phyloP scores from a whole-genome alignment of 2,329 filamentous ascomycete species.

The Cordyceps fumosorosea region DNA sequence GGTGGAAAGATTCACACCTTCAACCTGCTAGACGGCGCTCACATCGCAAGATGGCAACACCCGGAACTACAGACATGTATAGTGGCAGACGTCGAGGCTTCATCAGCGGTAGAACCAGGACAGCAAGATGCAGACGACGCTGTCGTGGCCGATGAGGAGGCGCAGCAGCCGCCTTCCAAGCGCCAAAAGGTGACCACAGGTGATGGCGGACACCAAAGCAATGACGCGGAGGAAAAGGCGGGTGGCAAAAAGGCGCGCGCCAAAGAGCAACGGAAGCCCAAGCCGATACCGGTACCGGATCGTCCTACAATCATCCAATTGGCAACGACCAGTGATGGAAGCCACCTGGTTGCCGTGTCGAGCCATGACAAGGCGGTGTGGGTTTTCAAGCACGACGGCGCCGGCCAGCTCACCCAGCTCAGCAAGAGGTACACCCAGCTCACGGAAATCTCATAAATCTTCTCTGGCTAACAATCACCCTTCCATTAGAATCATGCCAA shows the following conservation, averaged over 20 bases:
- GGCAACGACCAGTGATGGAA: conserved; percentile 54
- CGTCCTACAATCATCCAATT: conserved; percentile 64
- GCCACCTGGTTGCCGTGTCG: conserved; percentile 70
- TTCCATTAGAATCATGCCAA: conserved; percentile 66
- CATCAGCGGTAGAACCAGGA: conserved; percentile 12
- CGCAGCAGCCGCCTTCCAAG: conserved; percentile 31
- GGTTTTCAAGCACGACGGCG: conserved; percentile 63
- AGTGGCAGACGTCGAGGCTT: conserved; percentile 12
- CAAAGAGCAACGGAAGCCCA: conserved; percentile 23
- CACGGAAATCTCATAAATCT: not conserved
- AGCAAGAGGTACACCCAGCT: conserved; percentile 57
- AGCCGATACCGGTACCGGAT: conserved; percentile 34
- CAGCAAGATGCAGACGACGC: conserved; percentile 13
- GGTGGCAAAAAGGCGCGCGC: conserved; percentile 21
- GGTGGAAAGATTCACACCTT: conserved; percentile 67
- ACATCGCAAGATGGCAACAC: conserved; percentile 57
- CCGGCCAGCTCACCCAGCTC: conserved; percentile 56
- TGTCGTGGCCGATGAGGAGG: conserved; percentile 19
- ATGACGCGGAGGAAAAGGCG: conserved; percentile 15
- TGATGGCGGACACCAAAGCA: conserved; percentile 1
- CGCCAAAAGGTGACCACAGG: conserved; percentile 24
- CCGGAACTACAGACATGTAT: conserved; percentile 33
- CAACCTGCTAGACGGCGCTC: conserved; percentile 47
- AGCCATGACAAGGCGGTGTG: conserved; percentile 88
- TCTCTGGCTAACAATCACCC: not conserved